Percentiles rank a stretch among this genome's conserved stretches.
These are phyloP conservation scores for Daldinia sp. DNA, from an alignment of 2,329 filamentous ascomycete species.

Conservation along the genomic window DNA sequence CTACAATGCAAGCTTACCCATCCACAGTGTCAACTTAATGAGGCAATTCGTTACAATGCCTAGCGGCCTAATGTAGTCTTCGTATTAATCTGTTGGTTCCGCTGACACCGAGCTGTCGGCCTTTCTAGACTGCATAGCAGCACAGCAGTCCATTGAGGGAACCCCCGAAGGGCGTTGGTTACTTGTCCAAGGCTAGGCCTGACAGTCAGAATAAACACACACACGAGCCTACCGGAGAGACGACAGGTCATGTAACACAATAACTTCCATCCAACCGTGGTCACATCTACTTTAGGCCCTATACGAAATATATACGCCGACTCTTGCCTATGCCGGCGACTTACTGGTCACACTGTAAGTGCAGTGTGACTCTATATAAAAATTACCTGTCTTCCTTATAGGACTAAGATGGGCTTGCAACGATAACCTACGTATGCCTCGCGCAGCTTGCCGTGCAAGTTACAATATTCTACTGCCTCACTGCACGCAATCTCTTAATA, in stretches of 20 bases:
- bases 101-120: conserved; percentile 14
- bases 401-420: conserved; percentile 18
- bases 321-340: conserved; percentile 26
- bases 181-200: conserved; percentile 10
- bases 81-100: conserved; percentile 23
- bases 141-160: conserved; percentile 7
- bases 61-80: conserved; percentile 22
- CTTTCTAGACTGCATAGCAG: conserved; percentile 29
- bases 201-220: conserved; percentile 26
- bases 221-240: conserved; percentile 19
- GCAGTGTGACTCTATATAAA: conserved; percentile 18
- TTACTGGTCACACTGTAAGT: conserved; percentile 29
- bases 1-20: conserved; percentile 3
- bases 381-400: conserved; percentile 1
- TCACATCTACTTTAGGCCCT: conserved; percentile 17
- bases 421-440: conserved; percentile 22
- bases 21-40: conserved; percentile 11
- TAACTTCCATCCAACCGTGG: conserved; percentile 17
- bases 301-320: conserved; percentile 28
- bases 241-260: conserved; percentile 39
- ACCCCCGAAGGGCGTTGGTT: conserved; percentile 6
- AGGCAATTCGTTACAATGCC: conserved; percentile 13
- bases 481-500: conserved; percentile 33
- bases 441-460: conserved; percentile 27
- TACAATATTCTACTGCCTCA: conserved; percentile 32